Conservation (phyloP, 345 rosid species). For the Populus euphratica region DNA sequence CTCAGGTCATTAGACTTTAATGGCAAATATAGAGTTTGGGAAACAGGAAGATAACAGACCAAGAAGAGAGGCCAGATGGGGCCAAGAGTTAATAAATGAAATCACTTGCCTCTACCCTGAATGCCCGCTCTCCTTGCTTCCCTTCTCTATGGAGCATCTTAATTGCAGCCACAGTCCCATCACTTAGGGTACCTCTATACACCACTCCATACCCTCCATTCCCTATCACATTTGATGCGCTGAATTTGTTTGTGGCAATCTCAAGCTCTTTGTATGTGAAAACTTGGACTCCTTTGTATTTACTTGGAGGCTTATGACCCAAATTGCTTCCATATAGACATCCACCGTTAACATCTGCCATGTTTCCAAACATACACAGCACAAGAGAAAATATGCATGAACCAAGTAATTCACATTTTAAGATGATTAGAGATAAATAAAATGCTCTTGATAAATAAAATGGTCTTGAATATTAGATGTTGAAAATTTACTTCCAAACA, state of each 20-base stretch:
- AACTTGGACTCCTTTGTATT: constrained; percentile 59
- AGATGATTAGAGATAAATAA: not conserved
- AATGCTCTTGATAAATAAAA: not conserved
- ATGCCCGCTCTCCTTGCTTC: constrained; percentile 76
- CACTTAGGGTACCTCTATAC: constrained; percentile 62
- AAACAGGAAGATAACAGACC: constrained; percentile 1
- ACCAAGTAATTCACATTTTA: not conserved
- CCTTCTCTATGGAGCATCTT: constrained; percentile 60
- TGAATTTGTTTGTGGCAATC: constrained; percentile 55
- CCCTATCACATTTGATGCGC: constrained; percentile 59
- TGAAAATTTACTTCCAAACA: not conserved
- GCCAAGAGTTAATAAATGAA: constrained; percentile 40
- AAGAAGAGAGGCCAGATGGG: constrained; percentile 6
- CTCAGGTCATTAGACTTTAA: not conserved
- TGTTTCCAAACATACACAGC: constrained; percentile 14
- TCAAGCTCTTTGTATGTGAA: constrained; percentile 82
- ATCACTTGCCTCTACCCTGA: constrained; percentile 72
- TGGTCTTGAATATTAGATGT: not conserved
- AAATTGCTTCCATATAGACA: constrained; percentile 45
- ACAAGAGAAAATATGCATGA: not conserved
- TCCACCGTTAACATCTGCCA: constrained; percentile 53
- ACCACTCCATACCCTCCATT: constrained; percentile 60
- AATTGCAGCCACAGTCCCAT: constrained; percentile 77
- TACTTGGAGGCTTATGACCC: constrained; percentile 23
- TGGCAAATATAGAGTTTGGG: not conserved